phyloP scores from a whole-genome alignment of 1,284 basidiomycete genomes.

The Neonothopanus nambi region DNA sequence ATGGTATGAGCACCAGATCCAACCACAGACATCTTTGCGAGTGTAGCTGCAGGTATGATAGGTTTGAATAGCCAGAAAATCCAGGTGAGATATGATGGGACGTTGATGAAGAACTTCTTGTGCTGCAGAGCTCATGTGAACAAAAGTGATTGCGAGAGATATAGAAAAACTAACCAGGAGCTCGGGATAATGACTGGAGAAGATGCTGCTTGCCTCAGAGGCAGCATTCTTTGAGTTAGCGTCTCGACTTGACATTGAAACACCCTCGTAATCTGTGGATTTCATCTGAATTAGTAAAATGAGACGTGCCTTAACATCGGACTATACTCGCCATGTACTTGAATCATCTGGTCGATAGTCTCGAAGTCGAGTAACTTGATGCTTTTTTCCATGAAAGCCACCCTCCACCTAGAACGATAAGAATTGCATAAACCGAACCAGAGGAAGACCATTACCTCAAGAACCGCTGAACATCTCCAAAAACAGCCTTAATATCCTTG shows the following conservation, averaged over 20 bases:
- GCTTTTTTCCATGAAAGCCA: conserved; percentile 71
- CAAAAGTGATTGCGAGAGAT: neutral
- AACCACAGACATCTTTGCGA: conserved; percentile 79
- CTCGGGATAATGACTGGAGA: conserved; percentile 75
- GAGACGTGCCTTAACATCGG: neutral
- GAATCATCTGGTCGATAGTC: conserved; percentile 71
- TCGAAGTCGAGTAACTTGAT: conserved; percentile 68
- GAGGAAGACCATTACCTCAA: conserved; percentile 48
- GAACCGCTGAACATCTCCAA: conserved; percentile 71
- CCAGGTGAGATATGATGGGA: conserved; percentile 72
- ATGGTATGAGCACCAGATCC: conserved; percentile 60
- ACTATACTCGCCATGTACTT: conserved; percentile 60
- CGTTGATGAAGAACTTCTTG: conserved; percentile 78
- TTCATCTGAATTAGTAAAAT: neutral
- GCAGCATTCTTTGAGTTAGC: conserved; percentile 76
- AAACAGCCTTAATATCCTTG: conserved; percentile 62
- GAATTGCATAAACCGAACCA: neutral
- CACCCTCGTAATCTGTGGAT: conserved; percentile 74
- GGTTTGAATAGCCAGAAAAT: conserved; percentile 83
- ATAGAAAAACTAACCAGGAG: conserved; percentile 52
- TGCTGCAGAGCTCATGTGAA: conserved; percentile 38
- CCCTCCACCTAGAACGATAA: conserved; percentile 59
- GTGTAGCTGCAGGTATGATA: conserved; percentile 63
- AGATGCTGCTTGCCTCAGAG: conserved; percentile 67
- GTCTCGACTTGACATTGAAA: conserved; percentile 61